Conservation (phyloP, 306 rosid species). For the Castanea sativa region DNA sequence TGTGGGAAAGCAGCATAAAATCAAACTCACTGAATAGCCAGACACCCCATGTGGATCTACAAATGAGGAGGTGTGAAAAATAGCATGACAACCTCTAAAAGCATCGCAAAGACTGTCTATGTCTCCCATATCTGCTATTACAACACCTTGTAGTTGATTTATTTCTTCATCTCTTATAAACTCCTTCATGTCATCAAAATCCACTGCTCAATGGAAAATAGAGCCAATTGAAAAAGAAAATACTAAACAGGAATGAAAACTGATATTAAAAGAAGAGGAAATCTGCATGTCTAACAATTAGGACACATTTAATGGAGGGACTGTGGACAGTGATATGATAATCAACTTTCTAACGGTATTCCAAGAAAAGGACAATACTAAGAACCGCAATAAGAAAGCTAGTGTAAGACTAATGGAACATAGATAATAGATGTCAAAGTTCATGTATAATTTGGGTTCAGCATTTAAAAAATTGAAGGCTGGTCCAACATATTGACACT, state of each 20-base stretch:
- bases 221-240: neutral
- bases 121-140: neutral
- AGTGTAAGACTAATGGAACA: too few relatives aligned
- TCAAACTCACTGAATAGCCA: neutral
- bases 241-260: neutral
- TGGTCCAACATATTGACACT: neutral
- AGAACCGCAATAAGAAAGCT: too few relatives aligned
- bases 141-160: neutral
- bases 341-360: too few relatives aligned
- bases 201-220: neutral
- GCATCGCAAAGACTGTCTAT: neutral
- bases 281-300: too few relatives aligned
- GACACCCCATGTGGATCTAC: neutral
- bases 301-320: too few relatives aligned
- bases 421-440: too few relatives aligned
- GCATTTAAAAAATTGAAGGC: too few relatives aligned
- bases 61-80: neutral
- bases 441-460: too few relatives aligned
- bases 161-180: neutral
- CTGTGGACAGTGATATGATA: too few relatives aligned
- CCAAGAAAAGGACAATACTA: too few relatives aligned
- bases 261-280: neutral
- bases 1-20: neutral
- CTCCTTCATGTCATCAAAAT: neutral
- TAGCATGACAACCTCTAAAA: neutral